phyloP scores from a whole-genome alignment of 306 rosid species.

The Fragaria iinumae region DNA sequence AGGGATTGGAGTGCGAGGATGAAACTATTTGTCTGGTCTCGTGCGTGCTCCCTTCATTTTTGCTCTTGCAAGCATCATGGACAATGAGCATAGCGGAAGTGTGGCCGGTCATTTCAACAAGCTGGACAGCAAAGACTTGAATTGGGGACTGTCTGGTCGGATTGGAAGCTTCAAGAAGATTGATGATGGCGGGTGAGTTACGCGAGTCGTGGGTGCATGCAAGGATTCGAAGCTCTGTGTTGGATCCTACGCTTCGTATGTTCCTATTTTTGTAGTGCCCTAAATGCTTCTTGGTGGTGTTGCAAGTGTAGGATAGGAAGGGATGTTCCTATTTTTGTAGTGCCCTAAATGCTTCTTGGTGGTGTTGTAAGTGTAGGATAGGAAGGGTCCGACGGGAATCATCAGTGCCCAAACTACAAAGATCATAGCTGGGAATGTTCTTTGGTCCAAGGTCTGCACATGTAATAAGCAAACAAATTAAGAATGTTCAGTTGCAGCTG shows the following conservation, averaged over 20 bases:
- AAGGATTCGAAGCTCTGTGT: conserved; percentile 35
- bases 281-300: not conserved
- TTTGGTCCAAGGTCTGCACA: conserved; percentile 34
- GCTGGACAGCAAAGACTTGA: conserved; percentile 34
- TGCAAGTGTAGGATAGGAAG: conserved; percentile 27
- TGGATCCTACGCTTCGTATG: conserved; percentile 30
- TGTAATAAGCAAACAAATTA: not conserved
- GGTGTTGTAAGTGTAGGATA: conserved; percentile 27
- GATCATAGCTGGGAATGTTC: conserved; percentile 28
- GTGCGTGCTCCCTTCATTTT: not conserved
- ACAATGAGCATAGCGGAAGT: conserved; percentile 50
- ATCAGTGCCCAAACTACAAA: conserved; percentile 32
- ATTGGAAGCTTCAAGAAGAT: conserved; percentile 36
- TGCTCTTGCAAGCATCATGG: conserved; percentile 30
- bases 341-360: not conserved
- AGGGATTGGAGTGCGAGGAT: conserved; percentile 7
- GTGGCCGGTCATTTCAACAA: conserved; percentile 40
- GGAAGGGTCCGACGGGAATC: conserved; percentile 32
- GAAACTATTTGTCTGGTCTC: not conserved
- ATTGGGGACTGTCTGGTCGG: conserved; percentile 38
- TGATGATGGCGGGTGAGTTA: conserved; percentile 32
- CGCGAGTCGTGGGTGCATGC: conserved; percentile 39
- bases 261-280: conserved; percentile 26
- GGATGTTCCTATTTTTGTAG: conserved; percentile 36
- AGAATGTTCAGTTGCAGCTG: not conserved